Evolutionary conservation across 352 stramenopile genomes (phyloP).

Genomic region (Phytophthora litchii): DNA sequence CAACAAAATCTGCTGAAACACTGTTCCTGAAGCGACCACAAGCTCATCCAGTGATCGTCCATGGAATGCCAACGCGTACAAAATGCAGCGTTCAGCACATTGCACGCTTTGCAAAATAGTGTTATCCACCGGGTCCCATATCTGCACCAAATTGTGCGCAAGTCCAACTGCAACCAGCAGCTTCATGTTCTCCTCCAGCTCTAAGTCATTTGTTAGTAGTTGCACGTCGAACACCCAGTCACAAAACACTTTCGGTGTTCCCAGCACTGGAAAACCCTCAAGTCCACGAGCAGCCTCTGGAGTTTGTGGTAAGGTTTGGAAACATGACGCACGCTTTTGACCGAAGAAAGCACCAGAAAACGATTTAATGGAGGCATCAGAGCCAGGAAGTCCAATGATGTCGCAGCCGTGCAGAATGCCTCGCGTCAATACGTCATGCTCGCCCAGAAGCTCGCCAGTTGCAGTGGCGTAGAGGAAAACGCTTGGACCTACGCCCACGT

Average conservation of each 20-base stretch:
- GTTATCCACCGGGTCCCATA: conserved; percentile 62
- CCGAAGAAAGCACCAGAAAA: conserved; percentile 73
- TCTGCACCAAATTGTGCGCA: conserved; percentile 85
- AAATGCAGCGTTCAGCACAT: conserved; percentile 80
- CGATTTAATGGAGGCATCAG: conserved; percentile 1
- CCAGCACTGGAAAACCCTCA: conserved; percentile 38
- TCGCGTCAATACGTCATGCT: conserved; percentile 54
- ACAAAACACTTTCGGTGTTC: conserved; percentile 65
- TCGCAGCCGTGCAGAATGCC: conserved; percentile 83
- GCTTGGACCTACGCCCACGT: conserved; percentile 68
- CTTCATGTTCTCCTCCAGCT: conserved; percentile 19
- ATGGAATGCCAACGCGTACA: conserved; percentile 84
- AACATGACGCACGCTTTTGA: conserved; percentile 77
- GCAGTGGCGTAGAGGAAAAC: conserved; percentile 70
- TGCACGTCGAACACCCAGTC: conserved; percentile 89
- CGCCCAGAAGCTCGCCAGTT: conserved; percentile 50
- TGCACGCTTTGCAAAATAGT: conserved; percentile 60
- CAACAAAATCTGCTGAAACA: conserved; percentile 88
- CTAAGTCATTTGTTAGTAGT: conserved; percentile 47
- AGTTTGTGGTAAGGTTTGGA: conserved; percentile 55
- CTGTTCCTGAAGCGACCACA: conserved; percentile 79
- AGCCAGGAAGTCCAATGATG: conserved; percentile 15
- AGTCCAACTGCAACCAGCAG: conserved; percentile 67
- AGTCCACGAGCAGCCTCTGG: conserved; percentile 15
- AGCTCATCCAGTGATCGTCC: conserved; percentile 63